Percentiles rank a stretch among this genome's conserved stretches.
These are phyloP conservation scores for Funneliformis caledonium DNA, from an alignment of 371 early-diverging fungal genomes.

Conservation along the genomic window DNA sequence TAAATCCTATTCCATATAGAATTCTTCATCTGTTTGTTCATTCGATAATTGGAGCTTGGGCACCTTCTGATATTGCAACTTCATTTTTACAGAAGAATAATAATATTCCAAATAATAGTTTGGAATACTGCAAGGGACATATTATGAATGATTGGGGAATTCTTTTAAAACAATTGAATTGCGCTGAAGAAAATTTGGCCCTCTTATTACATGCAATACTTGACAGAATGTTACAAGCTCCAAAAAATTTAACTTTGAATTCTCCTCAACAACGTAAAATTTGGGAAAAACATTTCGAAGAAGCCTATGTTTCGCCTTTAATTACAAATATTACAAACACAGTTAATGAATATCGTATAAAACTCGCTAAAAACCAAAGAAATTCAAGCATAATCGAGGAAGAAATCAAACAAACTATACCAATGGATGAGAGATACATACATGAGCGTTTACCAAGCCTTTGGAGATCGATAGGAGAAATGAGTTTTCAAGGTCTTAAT, in stretches of 20 bases:
- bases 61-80: slow-evolving; percentile 10
- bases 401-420: slow-evolving; percentile 37
- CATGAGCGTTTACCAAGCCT: slow-evolving; percentile 21
- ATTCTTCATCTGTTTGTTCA: slow-evolving; percentile 40
- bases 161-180: slow-evolving; percentile 6
- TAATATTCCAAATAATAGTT: neutral
- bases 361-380: neutral
- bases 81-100: slow-evolving; percentile 17
- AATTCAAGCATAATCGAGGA: neutral
- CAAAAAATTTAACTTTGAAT: neutral
- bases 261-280: neutral
- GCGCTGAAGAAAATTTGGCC: slow-evolving; percentile 30
- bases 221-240: neutral
- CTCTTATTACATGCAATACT: slow-evolving; percentile 33
- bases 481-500: slow-evolving; percentile 11
- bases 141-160: slow-evolving; percentile 39
- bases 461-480: slow-evolving; percentile 30
- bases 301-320: slow-evolving; percentile 13
- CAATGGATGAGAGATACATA: slow-evolving; percentile 8
- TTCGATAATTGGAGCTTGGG: slow-evolving; percentile 25
- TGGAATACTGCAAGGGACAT: slow-evolving; percentile 27
- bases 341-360: neutral
- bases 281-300: slow-evolving; percentile 28
- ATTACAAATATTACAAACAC: slow-evolving; percentile 26
- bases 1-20: slow-evolving; percentile 34